Evolutionary conservation across 768 basidiomycete genomes (phyloP), one percentile per base, ranked within the genome.

Genomic region (Piloderma croceum): DNA sequence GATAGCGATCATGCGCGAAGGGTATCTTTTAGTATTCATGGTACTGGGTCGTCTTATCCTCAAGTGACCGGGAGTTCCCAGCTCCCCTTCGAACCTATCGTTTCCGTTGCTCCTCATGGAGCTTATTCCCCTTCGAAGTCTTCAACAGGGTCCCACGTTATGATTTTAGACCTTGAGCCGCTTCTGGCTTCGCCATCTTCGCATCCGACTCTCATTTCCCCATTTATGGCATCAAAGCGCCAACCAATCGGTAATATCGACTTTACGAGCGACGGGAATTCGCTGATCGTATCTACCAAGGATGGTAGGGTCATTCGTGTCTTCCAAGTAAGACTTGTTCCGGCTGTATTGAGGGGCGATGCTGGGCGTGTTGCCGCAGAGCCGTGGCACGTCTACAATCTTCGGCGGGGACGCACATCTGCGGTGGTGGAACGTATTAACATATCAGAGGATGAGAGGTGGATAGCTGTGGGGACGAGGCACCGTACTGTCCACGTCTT

Each of bases 401-500:
- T 91, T 17, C 67, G 72, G 32, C 68, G 87, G n/a, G 88, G 88
- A 5, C 65, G 74, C 19, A 87, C 85, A n/a, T 67, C 69, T 3
- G 85, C 79, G 5, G 60, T 75, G 4, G 71, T 90, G 11, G 76
- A 80, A 39, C 60, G 60, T 10, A 70, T 6, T 39, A 46, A 6
- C 20, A 44, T 54, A 5, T 55, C 60, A 31, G 46, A 56, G 3
- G 81, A 82, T 50, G 81, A 79, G 11, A 59, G 80, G 24, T 90
- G 83, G 83, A 58, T 79, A 13, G 86, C 77, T 3, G 59, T 88
- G 24, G 75, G 70, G n/a, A 87, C 81, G 27, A 52, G 65, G 53
- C 79, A 79, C 48, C 58, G 77, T 42, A 83, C 77, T 0, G 60
- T 81, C 17, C 86, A 90, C 60, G 62, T 90, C 1, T 90, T 88